phyloP scores from a whole-genome alignment of 148 eudicot species.

The Mesembryanthemum crystallinum region DNA sequence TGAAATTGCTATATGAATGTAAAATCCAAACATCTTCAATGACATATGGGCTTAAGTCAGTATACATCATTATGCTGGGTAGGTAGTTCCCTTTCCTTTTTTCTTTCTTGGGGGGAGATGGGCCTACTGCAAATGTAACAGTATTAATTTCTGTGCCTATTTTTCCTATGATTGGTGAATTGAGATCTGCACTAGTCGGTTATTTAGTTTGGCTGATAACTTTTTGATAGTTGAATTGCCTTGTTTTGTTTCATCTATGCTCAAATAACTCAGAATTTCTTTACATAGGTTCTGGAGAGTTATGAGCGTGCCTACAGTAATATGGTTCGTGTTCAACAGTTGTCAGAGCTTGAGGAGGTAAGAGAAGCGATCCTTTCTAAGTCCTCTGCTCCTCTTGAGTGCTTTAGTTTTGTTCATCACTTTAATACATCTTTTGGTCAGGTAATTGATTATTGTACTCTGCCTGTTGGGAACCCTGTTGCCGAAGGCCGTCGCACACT shows the following conservation, averaged over 20 bases:
- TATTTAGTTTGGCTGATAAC: too few species aligned
- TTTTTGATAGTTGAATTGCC: neutral
- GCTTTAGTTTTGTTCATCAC: neutral
- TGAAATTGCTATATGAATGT: too few species aligned
- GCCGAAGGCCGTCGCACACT: conserved; percentile 89
- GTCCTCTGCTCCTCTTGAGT: neutral
- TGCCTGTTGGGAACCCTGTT: conserved; percentile 70
- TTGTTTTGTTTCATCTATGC: neutral
- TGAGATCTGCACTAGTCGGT: too few species aligned
- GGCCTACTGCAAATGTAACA: too few species aligned
- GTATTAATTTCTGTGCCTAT: too few species aligned
- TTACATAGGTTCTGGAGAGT: conserved; percentile 83
- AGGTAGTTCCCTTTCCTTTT: too few species aligned
- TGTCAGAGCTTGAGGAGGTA: conserved; percentile 98
- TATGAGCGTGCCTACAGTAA: conserved; percentile 95
- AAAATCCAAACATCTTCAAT: too few species aligned
- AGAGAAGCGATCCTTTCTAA: neutral
- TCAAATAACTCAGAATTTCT: neutral
- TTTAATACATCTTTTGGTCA: conserved; percentile 23
- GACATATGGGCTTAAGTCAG: too few species aligned
- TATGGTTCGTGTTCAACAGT: conserved; percentile 98
- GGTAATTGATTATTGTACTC: conserved; percentile 94
- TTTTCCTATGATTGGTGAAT: too few species aligned
- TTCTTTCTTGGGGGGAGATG: too few species aligned
- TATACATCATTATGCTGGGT: too few species aligned